Base-by-base conservation (phyloP, 1,284 basidiomycete genomes). In the Caloboletus inedulis region DNA sequence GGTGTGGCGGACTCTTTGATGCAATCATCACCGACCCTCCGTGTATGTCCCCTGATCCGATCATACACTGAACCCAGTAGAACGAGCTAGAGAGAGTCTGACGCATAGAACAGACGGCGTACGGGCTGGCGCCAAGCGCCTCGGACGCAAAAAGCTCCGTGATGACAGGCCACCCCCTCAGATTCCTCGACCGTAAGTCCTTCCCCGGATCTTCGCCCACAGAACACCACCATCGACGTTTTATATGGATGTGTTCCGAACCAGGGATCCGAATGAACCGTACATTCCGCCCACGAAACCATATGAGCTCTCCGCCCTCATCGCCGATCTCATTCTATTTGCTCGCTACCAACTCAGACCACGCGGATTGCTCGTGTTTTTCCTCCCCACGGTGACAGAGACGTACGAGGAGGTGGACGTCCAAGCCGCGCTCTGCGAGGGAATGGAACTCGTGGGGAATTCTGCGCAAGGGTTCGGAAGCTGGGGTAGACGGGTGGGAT, bases 11-110 rank as follows among this genome's bases (percentile, higher is more conserved):
- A 4, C 71, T 98, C 13, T 91, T 99, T 57, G 97, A 99, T 64
- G 94, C 95, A 1, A 96, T 99, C 58, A 77, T 97, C 40, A 95
- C 94, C 0, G 94, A 97, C 70, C 94, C 94, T 45, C 93, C 93
- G 14, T 95, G 92, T 92, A 69, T 68, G 87, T 47, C 10, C 39
- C n/a, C 29, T 18, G 34, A 39, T 37, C 37, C n/a, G 29, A 31
- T 29, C 23, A 30, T 52, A 13, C 7, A 8, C 16, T 21, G 16
- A 19, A 2, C 39, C 39, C 13, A 52, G 25, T 23, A 16, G 29
- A 53, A 18, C 16, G n/a, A 52, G n/a, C 23, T 21, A 31, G 35
- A 23, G 2, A n/a, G 23, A 23, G 8, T 31, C 51, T 60, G 27
- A 53, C 14, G 7, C 43, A 35, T 34, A 19, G 30, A 27, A 55